Evolutionary conservation across 371 early-diverging fungal genomes (phyloP), one percentile per base, ranked within the genome.

Genomic region (Mortierella sp.): DNA sequence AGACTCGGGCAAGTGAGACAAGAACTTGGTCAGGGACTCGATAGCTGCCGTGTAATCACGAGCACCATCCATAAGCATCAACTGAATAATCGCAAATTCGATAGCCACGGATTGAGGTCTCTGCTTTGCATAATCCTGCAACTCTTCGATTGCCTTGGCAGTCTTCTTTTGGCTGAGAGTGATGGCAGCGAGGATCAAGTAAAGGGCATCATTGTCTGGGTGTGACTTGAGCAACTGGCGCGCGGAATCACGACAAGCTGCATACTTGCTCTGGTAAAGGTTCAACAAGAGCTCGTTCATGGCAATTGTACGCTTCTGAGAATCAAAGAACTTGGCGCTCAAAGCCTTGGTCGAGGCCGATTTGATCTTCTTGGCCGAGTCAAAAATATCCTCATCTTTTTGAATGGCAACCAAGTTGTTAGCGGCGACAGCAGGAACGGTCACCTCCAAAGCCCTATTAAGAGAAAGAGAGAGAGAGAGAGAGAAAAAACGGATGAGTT

Each of bases 271-370:
- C 83, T 86, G 85, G 72, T 88, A 87, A 14, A 92, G 73, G 25
- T 84, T 82, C 58, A 93, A 79, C 52, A 93, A 70, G 23, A 88
- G 83, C 25, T 92, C 91, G 75, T 94, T 94, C 84, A 90, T 84
- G 18, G 86, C 84, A 64, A 94, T 89, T 21, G 86, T 70, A 6
- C 90, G 86, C 72, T 87, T 87, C 74, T 94, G 94, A 56, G 82
- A 81, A 7, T 79, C 80, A 46, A 86, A 88, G 43, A 92, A 81
- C 66, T 90, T 92, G 51, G 82, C 75, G 14, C 91, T 89, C 9
- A 89, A 82, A 7, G 83, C 88, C 63, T 87, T 85, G 29, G 83
- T 77, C 11, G 84, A 83, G 4, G 91, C 89, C 5, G 83, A 62
- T 66, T 87, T 86, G 47, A 91, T 74, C 72, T 88, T 86, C 60